Conservation (phyloP, 495 filamentous ascomycete genomes). For the Tuber brumale region DNA sequence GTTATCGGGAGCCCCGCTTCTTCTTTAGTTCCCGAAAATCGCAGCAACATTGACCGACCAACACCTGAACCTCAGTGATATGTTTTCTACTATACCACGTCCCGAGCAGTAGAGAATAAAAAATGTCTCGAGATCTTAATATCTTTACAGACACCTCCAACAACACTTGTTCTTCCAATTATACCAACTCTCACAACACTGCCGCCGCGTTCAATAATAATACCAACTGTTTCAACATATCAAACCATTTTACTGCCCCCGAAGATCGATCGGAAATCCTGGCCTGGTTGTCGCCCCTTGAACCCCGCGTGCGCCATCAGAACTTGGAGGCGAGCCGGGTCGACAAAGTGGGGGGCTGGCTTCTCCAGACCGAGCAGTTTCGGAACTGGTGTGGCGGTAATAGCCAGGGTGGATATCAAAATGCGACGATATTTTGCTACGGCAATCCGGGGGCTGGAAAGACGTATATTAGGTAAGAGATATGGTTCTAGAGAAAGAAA, state of each 20-base stretch:
- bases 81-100: too few species aligned
- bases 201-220: not conserved
- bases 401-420: not conserved
- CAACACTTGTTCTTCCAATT: not conserved
- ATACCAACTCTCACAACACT: not conserved
- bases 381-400: not conserved
- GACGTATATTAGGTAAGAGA: not conserved
- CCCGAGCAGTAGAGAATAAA: too few species aligned
- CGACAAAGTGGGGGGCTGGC: not conserved
- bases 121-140: too few species aligned
- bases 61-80: too few species aligned
- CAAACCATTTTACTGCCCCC: not conserved
- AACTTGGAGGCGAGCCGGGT: not conserved
- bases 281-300: not conserved
- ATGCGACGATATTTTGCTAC: not conserved
- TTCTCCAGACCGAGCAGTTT: not conserved
- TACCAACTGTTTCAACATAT: not conserved
- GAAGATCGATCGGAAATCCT: not conserved
- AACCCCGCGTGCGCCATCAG: not conserved
- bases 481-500: accelerated
- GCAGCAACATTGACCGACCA: too few species aligned
- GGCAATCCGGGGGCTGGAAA: not conserved
- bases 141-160: too few species aligned
- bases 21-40: too few species aligned
- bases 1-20: too few species aligned